Evolutionary conservation across 169 alveolate species (phyloP).

Genomic region (Babesia gibsoni): DNA sequence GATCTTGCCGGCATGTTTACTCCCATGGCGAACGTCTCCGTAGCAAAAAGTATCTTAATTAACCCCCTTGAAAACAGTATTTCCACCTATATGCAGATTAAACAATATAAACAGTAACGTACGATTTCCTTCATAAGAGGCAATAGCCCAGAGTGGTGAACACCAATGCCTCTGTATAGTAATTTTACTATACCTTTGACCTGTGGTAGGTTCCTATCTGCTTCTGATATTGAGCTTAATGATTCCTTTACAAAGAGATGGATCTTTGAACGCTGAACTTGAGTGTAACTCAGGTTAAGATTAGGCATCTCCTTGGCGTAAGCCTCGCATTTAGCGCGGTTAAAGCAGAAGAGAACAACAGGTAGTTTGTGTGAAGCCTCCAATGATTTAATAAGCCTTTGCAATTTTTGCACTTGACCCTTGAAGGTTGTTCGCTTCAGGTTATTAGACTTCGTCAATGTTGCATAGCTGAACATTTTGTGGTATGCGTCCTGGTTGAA

Average conservation of each 20-base stretch:
- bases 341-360: conserved; percentile 92
- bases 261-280: conserved; percentile 81
- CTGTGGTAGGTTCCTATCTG: conserved; percentile 89
- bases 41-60: conserved; percentile 95
- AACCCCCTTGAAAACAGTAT: conserved; percentile 94
- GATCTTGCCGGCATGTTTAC: conserved; percentile 99
- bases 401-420: conserved; percentile 81
- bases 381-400: conserved; percentile 69
- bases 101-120: background rate
- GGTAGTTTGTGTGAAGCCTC: conserved; percentile 88
- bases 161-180: conserved; percentile 93
- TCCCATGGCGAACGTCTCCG: conserved; percentile 99
- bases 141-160: conserved; percentile 97
- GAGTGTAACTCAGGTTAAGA: conserved; percentile 75
- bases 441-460: conserved; percentile 3
- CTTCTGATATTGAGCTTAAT: conserved; percentile 71
- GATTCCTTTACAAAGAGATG: conserved; percentile 82
- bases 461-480: conserved; percentile 56
- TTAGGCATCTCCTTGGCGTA: conserved; percentile 84
- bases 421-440: conserved; percentile 65
- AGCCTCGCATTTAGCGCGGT: conserved; percentile 88
- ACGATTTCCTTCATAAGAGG: conserved; percentile 97
- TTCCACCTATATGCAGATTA: conserved; percentile 77
- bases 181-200: conserved; percentile 77
- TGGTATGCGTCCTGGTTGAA: conserved; percentile 69